Base-by-base conservation (phyloP, 371 early-diverging fungal species). In the Syncephalastrum sp. region DNA sequence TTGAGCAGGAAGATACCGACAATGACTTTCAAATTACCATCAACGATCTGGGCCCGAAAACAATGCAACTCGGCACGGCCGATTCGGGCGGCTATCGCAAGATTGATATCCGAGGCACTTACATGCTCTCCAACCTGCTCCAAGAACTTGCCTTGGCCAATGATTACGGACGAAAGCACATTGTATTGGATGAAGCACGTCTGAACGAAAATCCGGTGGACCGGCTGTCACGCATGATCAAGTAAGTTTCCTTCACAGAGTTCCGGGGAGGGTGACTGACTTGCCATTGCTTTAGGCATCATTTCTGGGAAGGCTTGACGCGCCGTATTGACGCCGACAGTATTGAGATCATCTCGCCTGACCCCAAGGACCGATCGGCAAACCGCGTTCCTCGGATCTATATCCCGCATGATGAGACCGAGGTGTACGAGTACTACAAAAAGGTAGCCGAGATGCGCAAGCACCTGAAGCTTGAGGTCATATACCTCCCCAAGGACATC, bases 261-360 rank as follows among this genome's bases (percentile, higher is more conserved):
- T 33, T 3, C 12, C 3, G 38, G 7, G 38, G 2, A 33, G 10
- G 8, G 38, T 10, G 10, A 10, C 38, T 33, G 5, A 33, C 38
- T 4, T 27, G 19, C 21, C 21, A 13, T 38, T 51, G 33, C 33
- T 10, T 12, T 38, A 84, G 88, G 54, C 85, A 83, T 59, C 82
- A 89, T 49, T 96, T 95, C 68, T 95, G 97, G 97, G 90, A 92
- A 68, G 93, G 89, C 0, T 70, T 96, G 29, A 94, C 93, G 2
- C 76, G 97, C 38, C 79, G 93, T 41, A 93, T 96, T 64, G 97
- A 96, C 70, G 92, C 90, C 29, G 81, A 89, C 16, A 94, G 93
- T 2, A 73, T 96, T 47, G 91, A 93, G 63, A 77, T 83, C 27
- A 94, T 96, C 53, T 88, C 88, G 65, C 77, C 77, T 17, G 97